phyloP scores from a whole-genome alignment of 345 rosid species.

The Gossypium mustelinum region DNA sequence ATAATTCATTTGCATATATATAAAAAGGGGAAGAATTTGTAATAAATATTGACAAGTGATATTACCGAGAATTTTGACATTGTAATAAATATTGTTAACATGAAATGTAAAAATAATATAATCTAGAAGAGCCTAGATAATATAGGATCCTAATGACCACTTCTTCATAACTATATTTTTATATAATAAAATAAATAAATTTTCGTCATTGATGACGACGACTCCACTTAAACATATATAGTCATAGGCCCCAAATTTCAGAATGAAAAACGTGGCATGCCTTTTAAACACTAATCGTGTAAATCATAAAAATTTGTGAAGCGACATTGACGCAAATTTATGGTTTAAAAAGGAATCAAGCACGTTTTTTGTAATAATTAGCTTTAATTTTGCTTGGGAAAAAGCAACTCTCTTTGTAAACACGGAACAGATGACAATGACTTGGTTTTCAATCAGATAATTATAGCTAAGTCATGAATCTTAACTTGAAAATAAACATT shows the following conservation, averaged over 20 bases:
- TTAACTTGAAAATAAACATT: too few species aligned
- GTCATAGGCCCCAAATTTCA: not conserved
- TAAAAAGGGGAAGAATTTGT: too few species aligned
- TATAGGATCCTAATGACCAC: too few species aligned
- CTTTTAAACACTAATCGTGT: not conserved
- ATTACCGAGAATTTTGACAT: too few species aligned
- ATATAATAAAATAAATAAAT: too few species aligned
- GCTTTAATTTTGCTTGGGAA: not conserved
- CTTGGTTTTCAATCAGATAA: not conserved
- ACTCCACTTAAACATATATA: not conserved
- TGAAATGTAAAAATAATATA: too few species aligned
- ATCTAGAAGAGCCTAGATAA: too few species aligned
- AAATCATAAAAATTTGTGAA: not conserved
- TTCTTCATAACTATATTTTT: too few species aligned
- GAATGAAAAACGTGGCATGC: not conserved
- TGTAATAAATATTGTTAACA: too few species aligned
- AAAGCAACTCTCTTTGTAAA: not conserved
- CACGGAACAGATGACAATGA: not conserved
- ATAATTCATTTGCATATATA: too few species aligned
- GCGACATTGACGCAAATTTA: not conserved
- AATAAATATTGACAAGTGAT: too few species aligned
- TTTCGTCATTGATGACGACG: not conserved
- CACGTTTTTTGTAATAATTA: not conserved
- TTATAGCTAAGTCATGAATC: not conserved
- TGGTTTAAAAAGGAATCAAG: not conserved